phyloP scores from a whole-genome alignment of 768 basidiomycete species.

The Crepidotus variabilis region DNA sequence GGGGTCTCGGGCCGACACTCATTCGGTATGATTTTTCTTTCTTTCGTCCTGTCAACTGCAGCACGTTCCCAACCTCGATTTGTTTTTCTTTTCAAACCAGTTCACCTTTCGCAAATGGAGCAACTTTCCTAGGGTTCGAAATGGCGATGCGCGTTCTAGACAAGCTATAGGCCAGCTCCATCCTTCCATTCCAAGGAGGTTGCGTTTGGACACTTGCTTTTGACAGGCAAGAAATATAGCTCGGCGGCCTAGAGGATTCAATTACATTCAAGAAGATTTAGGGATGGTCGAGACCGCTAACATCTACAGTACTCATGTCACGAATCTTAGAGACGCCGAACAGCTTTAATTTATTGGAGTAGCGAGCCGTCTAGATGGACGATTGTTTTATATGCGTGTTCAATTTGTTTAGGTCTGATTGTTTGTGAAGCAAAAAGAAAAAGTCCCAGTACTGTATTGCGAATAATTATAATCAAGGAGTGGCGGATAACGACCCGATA shows the following conservation, averaged over 20 bases:
- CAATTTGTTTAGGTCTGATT: too few species aligned
- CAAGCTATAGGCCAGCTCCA: conserved; percentile 19
- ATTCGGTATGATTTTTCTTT: conserved; percentile 74
- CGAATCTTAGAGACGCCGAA: not conserved
- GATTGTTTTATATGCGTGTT: too few species aligned
- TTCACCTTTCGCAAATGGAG: conserved; percentile 95
- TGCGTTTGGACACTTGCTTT: not conserved
- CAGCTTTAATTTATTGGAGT: too few species aligned
- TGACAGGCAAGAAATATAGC: too few species aligned
- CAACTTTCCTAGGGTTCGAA: conserved; percentile 96
- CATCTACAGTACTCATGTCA: not conserved
- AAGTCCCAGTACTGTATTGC: too few species aligned
- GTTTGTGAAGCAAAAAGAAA: too few species aligned
- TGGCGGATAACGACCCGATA: too few species aligned
- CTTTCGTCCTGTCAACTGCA: conserved; percentile 6
- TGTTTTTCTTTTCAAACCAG: conserved; percentile 30
- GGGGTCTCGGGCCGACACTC: conserved; percentile 89
- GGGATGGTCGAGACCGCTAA: not conserved
- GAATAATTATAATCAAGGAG: too few species aligned
- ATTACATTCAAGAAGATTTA: not conserved
- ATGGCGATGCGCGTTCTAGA: conserved; percentile 76
- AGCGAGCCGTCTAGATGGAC: too few species aligned
- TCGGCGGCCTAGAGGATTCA: not conserved
- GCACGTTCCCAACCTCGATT: not conserved
- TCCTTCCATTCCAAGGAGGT: not conserved